A percentile compares a stretch with the other conserved stretches of the same genome.
phyloP scores from a whole-genome alignment of 768 basidiomycete genomes.

The Leccinum longicurvipes region DNA sequence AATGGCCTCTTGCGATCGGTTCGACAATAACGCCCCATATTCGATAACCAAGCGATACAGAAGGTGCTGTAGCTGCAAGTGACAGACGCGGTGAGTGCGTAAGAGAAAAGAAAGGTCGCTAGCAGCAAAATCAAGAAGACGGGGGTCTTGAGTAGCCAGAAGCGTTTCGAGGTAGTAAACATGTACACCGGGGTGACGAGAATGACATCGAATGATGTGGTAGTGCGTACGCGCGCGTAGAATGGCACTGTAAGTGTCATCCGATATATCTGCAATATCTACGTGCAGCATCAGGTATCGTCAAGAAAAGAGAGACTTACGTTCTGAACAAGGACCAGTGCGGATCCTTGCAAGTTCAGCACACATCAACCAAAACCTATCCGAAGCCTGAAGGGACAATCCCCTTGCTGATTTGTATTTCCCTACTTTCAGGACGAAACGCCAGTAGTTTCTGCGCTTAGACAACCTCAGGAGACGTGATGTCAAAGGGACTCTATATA shows the following conservation, averaged over 20 bases:
- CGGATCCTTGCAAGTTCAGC: conserved; percentile 36
- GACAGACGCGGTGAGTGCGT: conserved; percentile 30
- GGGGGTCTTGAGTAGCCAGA: conserved; percentile 26
- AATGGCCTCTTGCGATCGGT: conserved; percentile 31
- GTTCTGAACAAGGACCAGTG: background rate
- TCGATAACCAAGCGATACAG: conserved; percentile 40
- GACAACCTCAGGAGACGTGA: conserved; percentile 24
- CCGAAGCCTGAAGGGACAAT: conserved; percentile 37
- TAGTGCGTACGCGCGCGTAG: conserved; percentile 41
- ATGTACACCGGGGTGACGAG: conserved; percentile 43
- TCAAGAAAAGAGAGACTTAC: conserved; percentile 13
- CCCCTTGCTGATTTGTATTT: conserved; percentile 41
- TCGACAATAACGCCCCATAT: conserved; percentile 23
- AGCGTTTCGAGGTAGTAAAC: conserved; percentile 45
- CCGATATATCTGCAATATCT: conserved; percentile 11
- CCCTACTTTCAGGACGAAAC: conserved; percentile 43
- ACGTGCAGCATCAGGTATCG: conserved; percentile 5
- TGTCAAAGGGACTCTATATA: conserved; percentile 30
- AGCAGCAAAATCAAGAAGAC: conserved; percentile 32
- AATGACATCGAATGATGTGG: conserved; percentile 35
- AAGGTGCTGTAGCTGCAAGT: conserved; percentile 36
- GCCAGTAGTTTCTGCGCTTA: conserved; percentile 41
- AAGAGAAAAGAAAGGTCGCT: conserved; percentile 35
- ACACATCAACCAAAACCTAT: conserved; percentile 63
- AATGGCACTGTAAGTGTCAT: conserved; percentile 13